Evolutionary conservation across 2,329 filamentous ascomycete species (phyloP).

Genomic region (Aspergillus novofumigatus): DNA sequence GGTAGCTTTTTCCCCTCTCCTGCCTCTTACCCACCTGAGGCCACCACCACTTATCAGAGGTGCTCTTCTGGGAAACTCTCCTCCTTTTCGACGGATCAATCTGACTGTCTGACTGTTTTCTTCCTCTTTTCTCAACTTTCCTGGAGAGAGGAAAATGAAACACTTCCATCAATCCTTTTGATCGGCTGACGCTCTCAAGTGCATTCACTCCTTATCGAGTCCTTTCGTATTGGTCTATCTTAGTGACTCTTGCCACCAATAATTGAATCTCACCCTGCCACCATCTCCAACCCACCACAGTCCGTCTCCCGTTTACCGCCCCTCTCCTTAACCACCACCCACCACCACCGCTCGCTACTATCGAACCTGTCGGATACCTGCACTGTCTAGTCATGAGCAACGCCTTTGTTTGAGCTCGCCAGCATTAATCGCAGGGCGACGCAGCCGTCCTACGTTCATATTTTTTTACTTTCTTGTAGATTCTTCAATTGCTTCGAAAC

Average conservation of each 20-base stretch:
- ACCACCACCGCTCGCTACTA: not conserved
- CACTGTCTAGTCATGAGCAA: conserved; percentile 17
- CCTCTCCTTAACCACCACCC: not conserved
- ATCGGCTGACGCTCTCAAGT: not conserved
- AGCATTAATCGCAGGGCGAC: conserved; percentile 16
- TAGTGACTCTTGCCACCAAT: not conserved
- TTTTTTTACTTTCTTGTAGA: conserved; percentile 2
- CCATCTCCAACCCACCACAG: not conserved
- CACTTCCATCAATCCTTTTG: not conserved
- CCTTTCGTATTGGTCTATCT: not conserved
- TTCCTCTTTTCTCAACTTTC: not conserved
- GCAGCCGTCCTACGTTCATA: conserved; percentile 8
- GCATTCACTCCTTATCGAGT: conserved; percentile 3
- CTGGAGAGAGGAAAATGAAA: not conserved
- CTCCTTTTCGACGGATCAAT: not conserved
- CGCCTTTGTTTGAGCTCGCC: conserved; percentile 17
- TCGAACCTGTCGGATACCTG: conserved; percentile 5
- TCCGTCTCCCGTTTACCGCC: conserved; percentile 8
- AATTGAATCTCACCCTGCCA: not conserved
- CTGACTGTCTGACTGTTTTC: not conserved
- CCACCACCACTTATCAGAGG: conserved; percentile 7
- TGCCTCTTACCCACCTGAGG: conserved; percentile 3
- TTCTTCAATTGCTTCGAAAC: conserved; percentile 10
- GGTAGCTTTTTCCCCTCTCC: not conserved
- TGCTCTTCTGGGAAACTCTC: conserved; percentile 8